Percentiles rank a stretch among this genome's conserved stretches.
Evolutionary conservation across 2,329 filamentous ascomycete species (phyloP).

Genomic region (Aureobasidium sp.): DNA sequence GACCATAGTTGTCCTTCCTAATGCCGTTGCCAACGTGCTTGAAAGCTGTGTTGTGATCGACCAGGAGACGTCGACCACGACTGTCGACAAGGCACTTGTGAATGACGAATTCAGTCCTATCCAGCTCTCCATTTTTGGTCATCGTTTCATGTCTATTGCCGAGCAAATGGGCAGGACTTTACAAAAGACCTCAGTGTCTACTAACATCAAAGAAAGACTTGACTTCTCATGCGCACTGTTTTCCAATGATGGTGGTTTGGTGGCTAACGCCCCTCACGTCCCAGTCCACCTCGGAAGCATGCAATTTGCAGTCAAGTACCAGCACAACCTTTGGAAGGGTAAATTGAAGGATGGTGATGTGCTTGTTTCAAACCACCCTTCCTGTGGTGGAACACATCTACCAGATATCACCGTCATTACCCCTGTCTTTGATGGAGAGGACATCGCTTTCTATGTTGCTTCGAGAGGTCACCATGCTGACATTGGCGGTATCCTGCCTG

Average conservation of each 20-base stretch:
- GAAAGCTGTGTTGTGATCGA: constrained; percentile 36
- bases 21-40: constrained; percentile 31
- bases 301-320: constrained; percentile 24
- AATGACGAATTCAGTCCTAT: constrained; percentile 41
- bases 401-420: constrained; percentile 26
- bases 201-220: constrained; percentile 39
- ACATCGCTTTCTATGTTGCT: constrained; percentile 25
- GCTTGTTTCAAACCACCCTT: constrained; percentile 26
- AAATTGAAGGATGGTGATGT: constrained; percentile 25
- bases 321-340: constrained; percentile 21
- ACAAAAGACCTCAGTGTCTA: constrained; percentile 49
- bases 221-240: constrained; percentile 41
- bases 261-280: constrained; percentile 38
- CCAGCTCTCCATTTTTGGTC: constrained; percentile 48
- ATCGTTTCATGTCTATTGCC: constrained; percentile 53
- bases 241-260: constrained; percentile 35
- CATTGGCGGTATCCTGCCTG: constrained; percentile 27
- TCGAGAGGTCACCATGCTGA: constrained; percentile 26
- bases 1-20: constrained; percentile 38
- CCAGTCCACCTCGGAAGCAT: constrained; percentile 35
- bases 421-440: constrained; percentile 24
- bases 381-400: constrained; percentile 26
- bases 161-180: constrained; percentile 53
- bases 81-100: constrained; percentile 17
- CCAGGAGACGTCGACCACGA: constrained; percentile 16